Conservation (phyloP, 2,329 filamentous ascomycete species). For the Emmonsiellopsis sp. region DNA sequence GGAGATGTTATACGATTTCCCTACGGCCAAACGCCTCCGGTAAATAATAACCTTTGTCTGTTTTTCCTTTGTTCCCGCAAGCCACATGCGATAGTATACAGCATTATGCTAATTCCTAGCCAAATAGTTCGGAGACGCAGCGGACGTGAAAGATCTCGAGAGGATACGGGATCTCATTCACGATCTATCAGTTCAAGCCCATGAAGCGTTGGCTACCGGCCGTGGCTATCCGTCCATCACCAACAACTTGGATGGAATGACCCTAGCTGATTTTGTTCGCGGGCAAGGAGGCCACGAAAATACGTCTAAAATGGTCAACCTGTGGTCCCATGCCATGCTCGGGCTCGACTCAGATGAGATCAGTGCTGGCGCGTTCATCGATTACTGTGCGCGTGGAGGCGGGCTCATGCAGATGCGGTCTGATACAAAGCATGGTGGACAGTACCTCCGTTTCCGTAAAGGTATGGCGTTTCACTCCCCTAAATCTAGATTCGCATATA, state of each 20-base stretch:
- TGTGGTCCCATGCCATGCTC: conserved; percentile 32
- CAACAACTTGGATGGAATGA: conserved; percentile 23
- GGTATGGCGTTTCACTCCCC: conserved; percentile 7
- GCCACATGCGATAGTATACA: not conserved
- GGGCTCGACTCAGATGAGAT: conserved; percentile 29
- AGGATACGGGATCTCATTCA: conserved; percentile 29
- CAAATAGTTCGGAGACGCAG: not conserved
- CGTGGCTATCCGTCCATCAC: not conserved
- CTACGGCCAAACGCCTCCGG: conserved; percentile 25
- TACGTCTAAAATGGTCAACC: conserved; percentile 26
- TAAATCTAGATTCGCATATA: no score
- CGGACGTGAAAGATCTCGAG: conserved; percentile 27
- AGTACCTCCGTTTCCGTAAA: conserved; percentile 25
- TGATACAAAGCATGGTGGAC: conserved; percentile 28
- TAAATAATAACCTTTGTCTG: conserved; percentile 6
- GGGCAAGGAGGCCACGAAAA: conserved; percentile 24
- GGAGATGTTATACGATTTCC: conserved; percentile 21
- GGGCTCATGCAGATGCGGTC: conserved; percentile 28
- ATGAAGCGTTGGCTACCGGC: conserved; percentile 1
- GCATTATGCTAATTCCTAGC: not conserved
- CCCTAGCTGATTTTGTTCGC: conserved; percentile 28
- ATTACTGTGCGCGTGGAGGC: conserved; percentile 29
- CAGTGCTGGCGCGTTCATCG: conserved; percentile 30
- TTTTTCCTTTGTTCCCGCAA: conserved; percentile 4
- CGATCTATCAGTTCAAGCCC: conserved; percentile 19